Base-by-base conservation (phyloP, 2,329 filamentous ascomycete genomes). In the Sporothrix brasiliensis region DNA sequence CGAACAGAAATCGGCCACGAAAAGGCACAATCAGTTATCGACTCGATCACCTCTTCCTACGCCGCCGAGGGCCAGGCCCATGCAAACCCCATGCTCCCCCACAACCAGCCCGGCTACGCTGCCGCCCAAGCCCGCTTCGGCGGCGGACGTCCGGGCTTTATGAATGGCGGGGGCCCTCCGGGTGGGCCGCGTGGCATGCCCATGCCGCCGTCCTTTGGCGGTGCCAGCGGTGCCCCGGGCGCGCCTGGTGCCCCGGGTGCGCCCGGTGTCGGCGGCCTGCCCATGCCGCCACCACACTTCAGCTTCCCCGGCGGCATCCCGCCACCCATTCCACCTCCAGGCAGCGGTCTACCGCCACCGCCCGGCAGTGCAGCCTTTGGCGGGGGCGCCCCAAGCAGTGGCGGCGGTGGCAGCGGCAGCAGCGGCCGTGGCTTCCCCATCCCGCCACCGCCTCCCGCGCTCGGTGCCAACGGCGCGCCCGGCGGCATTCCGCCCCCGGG, bases 21-120 rank as follows among this genome's bases (percentile, higher is more conserved):
- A 83, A 97, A 98, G 83, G 94, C 95, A 72, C 95, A 99, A 82
- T 95, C 92, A 66, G 95, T 99, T 76, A 99, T 99, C 79, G 95
- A 99, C 83, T 94, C 91, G 76, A 99, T 99, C 81, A 98, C 95
- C 54, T 92, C 90, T 56, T 97, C 94, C 52, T 98, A 99, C 83
- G 92, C 92, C 74, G 71, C 93, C 75, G 95, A 97, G 83, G 95
- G 95, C 77, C 93, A 97, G 80, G 89, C 91, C 74, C 88, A 89
- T 77, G 88, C 89, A 73, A 97, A 97, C 80, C 94, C 92, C 67
- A 93, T 95, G 88, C 88, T 94, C 65, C 87, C 85, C 13, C 87
- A 89, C 77, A 89, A 89, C 80, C 89, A 89, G 78, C 87, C 87
- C 66, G 85, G 85, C 74, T 83, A 67, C 52, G 72, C 68, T 30